Evolutionary conservation across 2,329 filamentous ascomycete species (phyloP), one percentile per base, ranked within the genome.

Genomic region (Trichothecium sympodiale): DNA sequence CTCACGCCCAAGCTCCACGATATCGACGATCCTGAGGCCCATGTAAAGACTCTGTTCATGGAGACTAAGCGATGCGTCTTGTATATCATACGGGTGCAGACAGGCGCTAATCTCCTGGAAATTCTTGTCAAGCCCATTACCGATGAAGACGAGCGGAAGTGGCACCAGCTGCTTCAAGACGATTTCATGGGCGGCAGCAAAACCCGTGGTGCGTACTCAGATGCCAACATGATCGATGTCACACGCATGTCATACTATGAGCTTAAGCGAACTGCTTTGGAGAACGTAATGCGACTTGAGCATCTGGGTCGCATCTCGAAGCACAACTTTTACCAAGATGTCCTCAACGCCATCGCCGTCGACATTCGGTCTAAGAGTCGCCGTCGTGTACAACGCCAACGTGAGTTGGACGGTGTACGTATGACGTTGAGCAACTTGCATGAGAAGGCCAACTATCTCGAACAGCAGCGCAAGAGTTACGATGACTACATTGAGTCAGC

Each of bases 401-500:
- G 85, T 33, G 91, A 98, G 57, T 60, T 96, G 28, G 91, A 98
- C 47, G 80, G 81, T 31, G 84, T 89, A 16, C 73, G 81, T 18
- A 65, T 82, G 39, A 91, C 85, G 1, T 67, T 91, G 13, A 60
- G 69, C 30, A 84, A 87, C 44, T 62, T 93, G 41, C 79, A 85
- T 57, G 77, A 87, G 47, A 91, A 98, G 63, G 88, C 89, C 27
- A 75, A 78, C 45, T 98, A 93, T 60, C 73, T 98, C 8, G 91
- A 98, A 54, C 83, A 87, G 48, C 91, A 98, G 61, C 76, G 94
- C 41, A 94, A 94, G 69, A 91, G 81, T 45, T 98, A 98, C 63
- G 94, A 98, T 55, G 87, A 98, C 62, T 98, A 98, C 61, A 94
- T 98, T 52, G 93, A 98, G 63, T 88, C 94, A 58, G 89, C 91